These are phyloP conservation scores for Hemisphaericaspora xylofermentans DNA, from an alignment of 1,139 yeast genomes.

Conservation along the genomic window DNA sequence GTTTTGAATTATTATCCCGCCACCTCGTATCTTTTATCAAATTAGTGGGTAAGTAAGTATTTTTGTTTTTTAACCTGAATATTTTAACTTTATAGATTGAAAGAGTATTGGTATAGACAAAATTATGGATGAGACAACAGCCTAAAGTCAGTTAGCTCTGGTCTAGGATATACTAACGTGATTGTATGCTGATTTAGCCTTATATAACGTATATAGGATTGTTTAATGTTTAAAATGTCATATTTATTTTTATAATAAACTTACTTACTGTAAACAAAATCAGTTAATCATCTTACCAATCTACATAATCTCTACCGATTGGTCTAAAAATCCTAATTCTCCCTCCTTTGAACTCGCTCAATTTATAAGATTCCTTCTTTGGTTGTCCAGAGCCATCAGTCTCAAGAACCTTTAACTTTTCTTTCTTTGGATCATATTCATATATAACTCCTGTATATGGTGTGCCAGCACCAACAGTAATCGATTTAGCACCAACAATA, in stretches of 20 bases:
- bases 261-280: not conserved
- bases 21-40: conserved; percentile 5
- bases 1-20: not conserved
- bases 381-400: conserved; percentile 54
- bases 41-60: conserved; percentile 7
- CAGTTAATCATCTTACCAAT: conserved; percentile 5
- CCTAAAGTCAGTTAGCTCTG: conserved; percentile 8
- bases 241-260: not conserved
- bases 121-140: not conserved
- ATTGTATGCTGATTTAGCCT: conserved; percentile 1
- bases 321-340: conserved; percentile 77
- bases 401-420: conserved; percentile 75
- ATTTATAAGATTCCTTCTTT: conserved; percentile 60
- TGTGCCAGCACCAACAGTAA: conserved; percentile 33
- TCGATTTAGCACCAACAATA: conserved; percentile 48
- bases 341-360: conserved; percentile 76
- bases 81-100: conserved; percentile 5
- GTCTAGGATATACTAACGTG: conserved; percentile 11
- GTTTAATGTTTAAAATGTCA: too few species aligned
- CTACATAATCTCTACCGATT: conserved; percentile 35
- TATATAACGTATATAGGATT: not conserved
- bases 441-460: conserved; percentile 46
- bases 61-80: conserved; percentile 4
- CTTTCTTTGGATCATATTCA: conserved; percentile 74
- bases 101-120: not conserved